Evolutionary conservation across 2,329 filamentous ascomycete species (phyloP), one percentile per base, ranked within the genome.

Genomic region (Drechslerella coelobrocha): DNA sequence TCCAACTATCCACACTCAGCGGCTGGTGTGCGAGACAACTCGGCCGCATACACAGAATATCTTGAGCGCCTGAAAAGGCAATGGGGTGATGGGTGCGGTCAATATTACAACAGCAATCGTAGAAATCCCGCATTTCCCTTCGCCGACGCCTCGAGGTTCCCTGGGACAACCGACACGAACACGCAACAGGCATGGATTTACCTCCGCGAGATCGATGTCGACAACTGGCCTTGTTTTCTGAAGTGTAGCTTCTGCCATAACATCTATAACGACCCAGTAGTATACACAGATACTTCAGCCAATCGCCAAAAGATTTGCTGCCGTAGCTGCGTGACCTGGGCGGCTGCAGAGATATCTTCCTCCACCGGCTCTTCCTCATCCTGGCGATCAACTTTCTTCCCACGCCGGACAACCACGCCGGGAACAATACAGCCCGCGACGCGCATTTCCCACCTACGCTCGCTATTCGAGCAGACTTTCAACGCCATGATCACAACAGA

Each of bases 201-300:
- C 39, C 34, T 57, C 17, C 66, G 51, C 29, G 66, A 71, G 60
- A 48, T 71, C n/a, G 66, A 71, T 21, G 8, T 14, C 2, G 66
- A 71, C 19, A 59, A 71, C 23, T 53, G 53, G 47, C 66, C 66
- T 10, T 53, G 52, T 26, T 59, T 26, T n/a, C 27, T 71, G 6
- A 71, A 71, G 52, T 71, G 66, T 19, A n/a, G n/a, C 7, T 24
- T 52, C 8, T 71, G 66, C 29, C 24, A 29, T 1, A 14, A 29
- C 4, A 2, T 50, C 8, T 63, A 59, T 39, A 48, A 47, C n/a
- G 66, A 71, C 37, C 66, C 66, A 8, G 66, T 71, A 6, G 34
- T 50, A 3, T 62, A 41, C 23, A 41, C n/a, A n/a, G 21, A 71
- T 34, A 26, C 24, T 6, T 8, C 10, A 0, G 59, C 66, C 12